Conservation (phyloP, 805 yeast species). For the Jamesozyma hellenica region DNA sequence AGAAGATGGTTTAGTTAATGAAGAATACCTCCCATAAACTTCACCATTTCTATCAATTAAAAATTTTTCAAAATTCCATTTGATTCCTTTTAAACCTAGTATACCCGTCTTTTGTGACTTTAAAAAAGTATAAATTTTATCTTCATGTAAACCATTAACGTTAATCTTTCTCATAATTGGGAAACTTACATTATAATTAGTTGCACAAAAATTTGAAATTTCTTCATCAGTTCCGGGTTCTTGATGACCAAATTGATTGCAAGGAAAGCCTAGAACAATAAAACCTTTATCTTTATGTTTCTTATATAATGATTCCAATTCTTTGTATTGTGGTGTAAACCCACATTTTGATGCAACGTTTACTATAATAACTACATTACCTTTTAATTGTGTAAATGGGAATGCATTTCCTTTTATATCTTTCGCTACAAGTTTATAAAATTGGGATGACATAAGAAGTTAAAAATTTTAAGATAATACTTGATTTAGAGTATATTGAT, state of each 20-base stretch:
- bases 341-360: conserved; percentile 86
- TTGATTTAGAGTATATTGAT: no score
- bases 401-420: conserved; percentile 38
- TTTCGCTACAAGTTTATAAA: conserved; percentile 1
- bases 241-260: conserved; percentile 81
- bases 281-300: conserved; percentile 56
- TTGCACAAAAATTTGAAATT: conserved; percentile 58
- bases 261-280: conserved; percentile 73
- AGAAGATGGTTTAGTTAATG: conserved; percentile 56
- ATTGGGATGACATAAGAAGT: neutral
- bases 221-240: conserved; percentile 65
- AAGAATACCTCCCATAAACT: conserved; percentile 53
- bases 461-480: no score
- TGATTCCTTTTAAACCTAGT: conserved; percentile 61
- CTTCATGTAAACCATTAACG: conserved; percentile 76
- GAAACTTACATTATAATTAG: conserved; percentile 85
- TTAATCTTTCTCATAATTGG: conserved; percentile 79
- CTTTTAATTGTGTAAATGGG: conserved; percentile 52
- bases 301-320: conserved; percentile 57
- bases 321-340: conserved; percentile 68
- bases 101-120: conserved; percentile 51
- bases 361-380: conserved; percentile 75
- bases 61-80: conserved; percentile 78
- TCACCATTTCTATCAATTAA: conserved; percentile 43
- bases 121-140: conserved; percentile 70